Evolutionary conservation across 176 grass and related monocot species (phyloP), one percentile per base, ranked within the genome.

Genomic region (Neostapfia colusana): DNA sequence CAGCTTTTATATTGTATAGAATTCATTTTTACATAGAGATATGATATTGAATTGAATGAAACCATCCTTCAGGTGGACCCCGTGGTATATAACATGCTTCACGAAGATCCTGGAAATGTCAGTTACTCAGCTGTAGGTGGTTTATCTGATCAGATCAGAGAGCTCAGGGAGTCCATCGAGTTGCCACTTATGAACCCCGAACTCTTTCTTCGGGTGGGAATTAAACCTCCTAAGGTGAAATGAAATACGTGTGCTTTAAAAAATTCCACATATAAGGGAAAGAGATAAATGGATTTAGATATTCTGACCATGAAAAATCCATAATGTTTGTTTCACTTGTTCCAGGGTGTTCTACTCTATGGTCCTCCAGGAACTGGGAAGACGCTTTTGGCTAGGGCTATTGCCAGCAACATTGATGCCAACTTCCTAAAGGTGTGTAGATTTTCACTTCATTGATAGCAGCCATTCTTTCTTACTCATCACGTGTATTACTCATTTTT

Each of bases 101-200:
- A 95, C 43, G 95, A 99, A 79, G 95, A 99, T 72, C 95, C 95
- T 24, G 95, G 95, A 38, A 99, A 99, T 88, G 95, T 99, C 50
- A 99, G 95, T 80, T 99, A 99, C 80, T 95, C 95, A 18, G 95
- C 95, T 84, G 95, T 99, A 26, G 95, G 95, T 13, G 95, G 95
- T 63, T 77, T 99, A 41, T 90, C 87, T 72, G 95, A 99, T 87
- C 95, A 99, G 72, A 99, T 99, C 59, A 90, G 95, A 75, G 95
- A 99, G 72, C 89, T 99, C 49, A 88, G 95, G 77, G 95, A 99
- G 75, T 99, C 95, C 20, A 99, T 99, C 8, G 95, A 99, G 74
- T 83, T 99, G 58, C 95, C 95, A 0, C 84, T 99, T 24, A 92
- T 99, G 95, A 99, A 99, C 59, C 95, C 95, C 44, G 95, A 99